Evolutionary conservation across 1,139 yeast species (phyloP).

Genomic region (Saccharomyces hybrid): DNA sequence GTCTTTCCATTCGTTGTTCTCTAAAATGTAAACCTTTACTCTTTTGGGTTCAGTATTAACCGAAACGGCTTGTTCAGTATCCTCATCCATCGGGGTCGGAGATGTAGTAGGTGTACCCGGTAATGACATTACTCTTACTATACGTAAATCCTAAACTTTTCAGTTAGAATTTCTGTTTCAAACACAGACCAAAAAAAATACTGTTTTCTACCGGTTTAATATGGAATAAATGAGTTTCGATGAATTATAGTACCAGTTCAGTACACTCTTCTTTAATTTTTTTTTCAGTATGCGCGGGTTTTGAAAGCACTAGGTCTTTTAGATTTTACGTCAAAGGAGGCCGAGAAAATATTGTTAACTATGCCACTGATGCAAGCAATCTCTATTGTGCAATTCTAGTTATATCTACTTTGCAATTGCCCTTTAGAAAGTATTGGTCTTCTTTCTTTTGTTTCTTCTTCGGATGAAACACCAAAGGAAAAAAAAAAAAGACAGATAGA

Average conservation of each 20-base stretch:
- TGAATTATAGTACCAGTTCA: neutral
- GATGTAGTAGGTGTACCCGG: neutral
- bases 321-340: neutral
- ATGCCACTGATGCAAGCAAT: neutral
- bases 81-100: neutral
- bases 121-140: neutral
- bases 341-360: neutral
- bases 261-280: neutral
- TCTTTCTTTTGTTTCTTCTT: neutral
- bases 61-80: conserved; percentile 6
- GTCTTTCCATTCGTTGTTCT: conserved; percentile 83
- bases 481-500: neutral
- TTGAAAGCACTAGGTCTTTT: neutral
- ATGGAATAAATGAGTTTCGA: neutral
- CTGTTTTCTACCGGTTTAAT: neutral
- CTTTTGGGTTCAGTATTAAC: conserved; percentile 47
- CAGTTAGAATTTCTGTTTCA: neutral
- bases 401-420: neutral
- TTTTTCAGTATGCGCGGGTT: neutral
- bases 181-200: neutral
- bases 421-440: neutral
- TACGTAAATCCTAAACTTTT: neutral
- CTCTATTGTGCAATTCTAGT: neutral
- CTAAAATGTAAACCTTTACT: conserved; percentile 80
- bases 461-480: neutral